phyloP scores from a whole-genome alignment of 495 filamentous ascomycete genomes.

The Penicillium alfredii region DNA sequence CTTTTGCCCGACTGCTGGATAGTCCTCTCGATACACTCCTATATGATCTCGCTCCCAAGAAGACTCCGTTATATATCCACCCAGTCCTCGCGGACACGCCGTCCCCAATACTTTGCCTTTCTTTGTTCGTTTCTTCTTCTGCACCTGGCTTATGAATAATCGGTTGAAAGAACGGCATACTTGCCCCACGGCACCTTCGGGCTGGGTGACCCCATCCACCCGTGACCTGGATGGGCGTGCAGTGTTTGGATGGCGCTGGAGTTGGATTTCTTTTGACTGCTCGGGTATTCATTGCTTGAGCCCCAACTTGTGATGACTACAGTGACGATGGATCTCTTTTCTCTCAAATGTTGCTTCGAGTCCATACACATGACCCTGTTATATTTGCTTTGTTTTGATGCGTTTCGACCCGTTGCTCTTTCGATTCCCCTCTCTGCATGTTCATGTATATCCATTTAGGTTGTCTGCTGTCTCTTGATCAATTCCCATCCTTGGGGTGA shows the following conservation, averaged over 20 bases:
- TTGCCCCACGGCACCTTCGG: constrained; percentile 34
- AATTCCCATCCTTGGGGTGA: constrained; percentile 9
- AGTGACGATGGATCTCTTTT: constrained; percentile 14
- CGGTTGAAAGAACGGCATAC: constrained; percentile 27
- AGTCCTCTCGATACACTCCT: constrained; percentile 7
- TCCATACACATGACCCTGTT: too few species aligned
- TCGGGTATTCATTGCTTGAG: constrained; percentile 2
- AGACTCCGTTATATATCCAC: constrained; percentile 15
- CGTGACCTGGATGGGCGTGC: constrained; percentile 3
- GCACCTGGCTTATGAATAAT: constrained; percentile 31
- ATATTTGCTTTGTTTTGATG: constrained; percentile 1
- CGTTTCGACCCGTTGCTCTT: too few species aligned
- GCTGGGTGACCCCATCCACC: constrained; percentile 3
- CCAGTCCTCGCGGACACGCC: constrained; percentile 23
- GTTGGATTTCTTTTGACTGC: not conserved
- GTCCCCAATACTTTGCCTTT: constrained; percentile 1
- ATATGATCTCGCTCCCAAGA: not conserved
- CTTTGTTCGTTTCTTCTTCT: constrained; percentile 5
- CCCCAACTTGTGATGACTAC: constrained; percentile 13
- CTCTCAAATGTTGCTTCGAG: constrained; percentile 3
- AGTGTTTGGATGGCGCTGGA: constrained; percentile 15
- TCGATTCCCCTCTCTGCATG: constrained; percentile 29
- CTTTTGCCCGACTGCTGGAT: constrained; percentile 10
- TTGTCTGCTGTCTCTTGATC: constrained; percentile 11
- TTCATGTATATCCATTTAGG: constrained; percentile 22